Evolutionary conservation across 345 rosid species (phyloP), one percentile per base, ranked within the genome.

Genomic region (Ricinus communis): DNA sequence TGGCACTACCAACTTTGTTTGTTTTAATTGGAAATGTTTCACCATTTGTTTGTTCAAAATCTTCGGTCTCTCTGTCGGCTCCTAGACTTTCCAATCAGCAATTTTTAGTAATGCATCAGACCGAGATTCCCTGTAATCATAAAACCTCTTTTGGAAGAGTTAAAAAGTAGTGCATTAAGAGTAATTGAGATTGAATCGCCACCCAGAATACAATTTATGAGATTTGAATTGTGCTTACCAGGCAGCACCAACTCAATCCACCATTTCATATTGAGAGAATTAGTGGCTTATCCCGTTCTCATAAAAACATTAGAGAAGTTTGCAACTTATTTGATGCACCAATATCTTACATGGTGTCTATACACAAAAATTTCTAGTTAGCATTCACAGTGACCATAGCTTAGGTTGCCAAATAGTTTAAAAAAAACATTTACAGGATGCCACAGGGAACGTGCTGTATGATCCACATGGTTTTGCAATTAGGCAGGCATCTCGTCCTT

Each of bases 391-490:
- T 12, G 22, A 36, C 40, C 8, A 12, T 21, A 45, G 53, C 16
- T 27, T 43, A 53, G 1, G 41, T 50, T 25, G 52, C 66, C 55
- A 73, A 25, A 38, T n/a, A 58, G 41, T 40, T 4, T 9, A 13
- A 7, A 56, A 19, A 46, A 25, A 52, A 24, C 59, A 60, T 70
- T 50, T 61, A 71, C 52, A 50, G 60, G 10, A 21, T 54, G 57
- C n/a, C 55, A 30, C 24, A 45, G 47, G 56, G 52, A 72, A 59
- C 64, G 45, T 56, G 40, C 55, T 24, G 10, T 12, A 40, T 30
- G 68, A 67, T 71, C 36, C 5, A 8, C 53, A 62, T 24, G 57
- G 49, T 38, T 66, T 36, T 28, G 45, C 45, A 50, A 55, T 13
- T 24, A 47, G 31, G 31, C 21, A 30, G 5, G 28, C n/a, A n/a